Conservation (phyloP, 352 stramenopile species). For the Globisporangium carolinianum region DNA sequence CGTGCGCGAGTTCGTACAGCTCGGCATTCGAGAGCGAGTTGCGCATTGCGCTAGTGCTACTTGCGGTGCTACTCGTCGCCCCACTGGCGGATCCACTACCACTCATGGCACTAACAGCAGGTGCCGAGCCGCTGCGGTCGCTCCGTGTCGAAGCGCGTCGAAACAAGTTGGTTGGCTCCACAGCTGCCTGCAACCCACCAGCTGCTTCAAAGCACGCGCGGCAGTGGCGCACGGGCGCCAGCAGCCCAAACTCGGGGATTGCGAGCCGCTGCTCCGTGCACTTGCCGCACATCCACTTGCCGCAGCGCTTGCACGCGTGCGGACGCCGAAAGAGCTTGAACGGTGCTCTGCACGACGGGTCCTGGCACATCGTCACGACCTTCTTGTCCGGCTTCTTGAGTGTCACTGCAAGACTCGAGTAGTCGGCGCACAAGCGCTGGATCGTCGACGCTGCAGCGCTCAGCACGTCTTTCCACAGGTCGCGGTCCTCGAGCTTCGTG, state of each 20-base stretch:
- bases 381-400: slow-evolving; percentile 86
- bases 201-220: slow-evolving; percentile 64
- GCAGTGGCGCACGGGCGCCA: slow-evolving; percentile 77
- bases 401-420: slow-evolving; percentile 48
- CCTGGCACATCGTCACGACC: slow-evolving; percentile 70
- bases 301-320: slow-evolving; percentile 80
- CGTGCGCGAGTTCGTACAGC: slow-evolving; percentile 76
- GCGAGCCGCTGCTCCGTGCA: slow-evolving; percentile 72
- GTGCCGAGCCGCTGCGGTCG: slow-evolving; percentile 6
- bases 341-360: slow-evolving; percentile 46
- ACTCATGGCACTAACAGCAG: too few species aligned
- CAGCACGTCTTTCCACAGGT: slow-evolving; percentile 76
- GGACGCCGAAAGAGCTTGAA: slow-evolving; percentile 84
- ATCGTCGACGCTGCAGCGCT: slow-evolving; percentile 47
- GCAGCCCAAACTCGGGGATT: slow-evolving; percentile 74
- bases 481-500: slow-evolving; percentile 77
- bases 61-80: slow-evolving; percentile 7
- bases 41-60: slow-evolving; percentile 17
- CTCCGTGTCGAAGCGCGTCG: slow-evolving; percentile 10
- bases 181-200: slow-evolving; percentile 53
- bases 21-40: slow-evolving; percentile 52
- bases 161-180: slow-evolving; percentile 68
- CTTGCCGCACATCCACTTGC: slow-evolving; percentile 82
- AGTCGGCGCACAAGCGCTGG: slow-evolving; percentile 62
- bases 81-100: too few species aligned